A percentile compares a stretch with the other conserved stretches of the same genome.
These are phyloP conservation scores for Astragalus membranaceus DNA, from an alignment of 306 rosid genomes.

Conservation along the genomic window DNA sequence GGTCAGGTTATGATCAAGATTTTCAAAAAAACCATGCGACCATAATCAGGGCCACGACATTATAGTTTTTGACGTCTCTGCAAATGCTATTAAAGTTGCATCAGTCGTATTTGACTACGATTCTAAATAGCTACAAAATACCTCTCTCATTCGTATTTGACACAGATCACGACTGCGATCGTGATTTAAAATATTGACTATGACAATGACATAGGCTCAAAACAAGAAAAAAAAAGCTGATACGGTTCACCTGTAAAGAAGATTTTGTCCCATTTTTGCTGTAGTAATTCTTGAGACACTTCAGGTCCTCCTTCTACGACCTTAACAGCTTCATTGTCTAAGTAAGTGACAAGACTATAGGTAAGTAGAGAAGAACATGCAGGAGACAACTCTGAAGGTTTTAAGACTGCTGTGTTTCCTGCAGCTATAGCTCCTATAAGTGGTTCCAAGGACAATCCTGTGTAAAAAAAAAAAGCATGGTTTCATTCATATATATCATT, in stretches of 20 bases:
- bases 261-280: conserved; percentile 68
- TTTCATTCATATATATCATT: not conserved
- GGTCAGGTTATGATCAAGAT: too few species aligned
- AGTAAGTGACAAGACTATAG: conserved; percentile 24
- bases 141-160: too few species aligned
- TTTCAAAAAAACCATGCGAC: too few species aligned
- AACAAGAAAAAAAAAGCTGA: not conserved
- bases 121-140: too few species aligned
- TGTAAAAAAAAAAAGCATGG: not conserved
- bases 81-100: too few species aligned
- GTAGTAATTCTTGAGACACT: conserved; percentile 35
- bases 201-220: too few species aligned
- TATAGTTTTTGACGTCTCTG: too few species aligned
- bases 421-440: conserved; percentile 80
- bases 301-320: conserved; percentile 54
- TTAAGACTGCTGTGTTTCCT: conserved; percentile 55
- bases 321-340: conserved; percentile 49
- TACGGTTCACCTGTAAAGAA: conserved; percentile 53
- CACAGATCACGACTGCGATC: too few species aligned
- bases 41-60: too few species aligned
- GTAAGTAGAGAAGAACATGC: conserved; percentile 50
- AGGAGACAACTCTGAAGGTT: conserved; percentile 66
- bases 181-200: too few species aligned
- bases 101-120: too few species aligned
- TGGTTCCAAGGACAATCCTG: conserved; percentile 77